These are phyloP conservation scores for Fusarium penzigii DNA, from an alignment of 2,329 filamentous ascomycete genomes.

Conservation along the genomic window DNA sequence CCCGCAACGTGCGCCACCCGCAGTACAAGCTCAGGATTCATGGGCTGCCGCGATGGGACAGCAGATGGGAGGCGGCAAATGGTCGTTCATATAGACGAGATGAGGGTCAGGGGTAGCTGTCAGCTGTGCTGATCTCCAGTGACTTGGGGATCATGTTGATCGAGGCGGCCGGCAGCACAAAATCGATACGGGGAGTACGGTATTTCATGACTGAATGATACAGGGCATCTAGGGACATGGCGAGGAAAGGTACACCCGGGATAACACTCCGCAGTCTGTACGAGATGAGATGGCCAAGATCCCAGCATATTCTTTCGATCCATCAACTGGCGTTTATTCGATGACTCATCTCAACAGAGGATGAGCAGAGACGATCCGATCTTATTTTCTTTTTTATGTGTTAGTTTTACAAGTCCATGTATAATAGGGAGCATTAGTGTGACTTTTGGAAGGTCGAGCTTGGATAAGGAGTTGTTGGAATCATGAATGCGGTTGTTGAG, in stretches of 20 bases:
- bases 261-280: neutral
- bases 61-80: conserved; percentile 29
- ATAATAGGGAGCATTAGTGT: conserved; percentile 16
- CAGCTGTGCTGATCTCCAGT: neutral
- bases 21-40: conserved; percentile 32
- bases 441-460: conserved; percentile 8
- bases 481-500: conserved; percentile 8
- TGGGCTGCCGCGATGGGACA: conserved; percentile 39
- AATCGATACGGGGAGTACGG: neutral
- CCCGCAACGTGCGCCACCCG: conserved; percentile 11
- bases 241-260: neutral
- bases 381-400: conserved; percentile 15
- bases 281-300: neutral
- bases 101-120: conserved; percentile 6
- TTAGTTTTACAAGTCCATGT: conserved; percentile 21
- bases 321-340: conserved; percentile 27
- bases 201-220: conserved; percentile 16
- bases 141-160: neutral
- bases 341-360: conserved; percentile 6
- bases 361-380: conserved; percentile 7
- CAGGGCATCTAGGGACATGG: neutral
- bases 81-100: conserved; percentile 36
- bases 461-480: conserved; percentile 14
- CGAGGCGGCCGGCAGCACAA: too few species aligned
- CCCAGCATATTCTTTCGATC: conserved; percentile 16